Evolutionary conservation across 495 filamentous ascomycete species (phyloP), one percentile per base, ranked within the genome.

Genomic region (Rusavskia elegans): DNA sequence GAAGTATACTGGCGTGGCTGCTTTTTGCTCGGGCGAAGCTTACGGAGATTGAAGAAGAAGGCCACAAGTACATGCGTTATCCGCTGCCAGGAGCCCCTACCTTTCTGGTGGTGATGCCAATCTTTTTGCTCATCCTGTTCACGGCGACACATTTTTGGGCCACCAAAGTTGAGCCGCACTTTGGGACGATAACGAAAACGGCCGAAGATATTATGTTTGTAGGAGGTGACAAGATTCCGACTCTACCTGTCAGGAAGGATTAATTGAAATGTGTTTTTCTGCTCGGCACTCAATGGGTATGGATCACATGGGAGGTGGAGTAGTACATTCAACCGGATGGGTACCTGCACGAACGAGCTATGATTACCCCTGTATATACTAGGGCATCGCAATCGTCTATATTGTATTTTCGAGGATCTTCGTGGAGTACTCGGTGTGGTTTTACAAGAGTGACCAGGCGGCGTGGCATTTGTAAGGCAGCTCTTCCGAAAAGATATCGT

Each of bases 1-100:
- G 81, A 39, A 74, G 71, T 16, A 64, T 84, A 1, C 68, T 83
- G 5, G 75, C 72, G 50, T 83, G 80, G 77, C 74, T 83, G 70
- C 69, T 81, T 11, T 84, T 80, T 56, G 78, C 65, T 7, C 68
- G 73, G 0, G 63, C 70, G 25, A 76, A 78, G 1, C 68, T 72
- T 52, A 63, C 67, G 6, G 70, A 77, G 14, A 68, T 70, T 14
- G 67, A 69, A 35, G 68, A 75, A 45, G 54, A 45, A 23, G 52
- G 55, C 7, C 64, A 68, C 30, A 63, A 66, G 7, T 50, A 56
- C 53, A 39, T 66, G 60, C 62, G 66, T 62, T 54, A 68, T 35
- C 68, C 66, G 30, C 41, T 71, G 55, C 56, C 66, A 55, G 59
- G 66, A 21, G 64, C 65, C 3, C 62, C 61, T 62, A 67, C 75